Evolutionary conservation across 768 basidiomycete genomes (phyloP).

Genomic region (Naganishia friedmannii): DNA sequence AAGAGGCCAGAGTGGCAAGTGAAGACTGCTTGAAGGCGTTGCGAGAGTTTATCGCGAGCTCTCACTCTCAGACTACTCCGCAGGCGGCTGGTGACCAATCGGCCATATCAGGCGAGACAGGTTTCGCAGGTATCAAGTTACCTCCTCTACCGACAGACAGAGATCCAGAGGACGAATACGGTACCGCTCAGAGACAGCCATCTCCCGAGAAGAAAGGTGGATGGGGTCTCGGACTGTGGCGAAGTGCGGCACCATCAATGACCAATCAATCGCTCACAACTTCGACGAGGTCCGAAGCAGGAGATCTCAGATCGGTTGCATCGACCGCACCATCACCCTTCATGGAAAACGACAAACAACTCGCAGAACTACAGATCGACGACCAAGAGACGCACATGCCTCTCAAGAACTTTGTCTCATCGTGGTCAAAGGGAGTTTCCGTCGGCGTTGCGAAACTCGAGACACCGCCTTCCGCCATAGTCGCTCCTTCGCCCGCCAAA

Average conservation of each 20-base stretch:
- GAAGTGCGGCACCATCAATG: constrained; percentile 12
- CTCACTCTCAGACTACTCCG: background rate
- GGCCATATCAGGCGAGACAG: constrained; percentile 28
- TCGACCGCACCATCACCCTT: constrained; percentile 18
- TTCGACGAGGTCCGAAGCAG: constrained; percentile 36
- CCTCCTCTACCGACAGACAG: constrained; percentile 53
- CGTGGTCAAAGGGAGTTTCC: constrained; percentile 18
- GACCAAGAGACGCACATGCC: background rate
- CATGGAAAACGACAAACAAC: constrained; percentile 3
- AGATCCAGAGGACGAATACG: constrained; percentile 38
- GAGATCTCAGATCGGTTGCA: constrained; percentile 28
- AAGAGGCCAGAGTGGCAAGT: constrained; percentile 81
- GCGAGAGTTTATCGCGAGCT: constrained; percentile 60
- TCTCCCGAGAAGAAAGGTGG: constrained; percentile 30
- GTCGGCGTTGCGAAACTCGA: background rate
- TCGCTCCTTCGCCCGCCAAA: constrained; percentile 1
- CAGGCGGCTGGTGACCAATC: constrained; percentile 27
- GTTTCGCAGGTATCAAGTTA: constrained; percentile 43
- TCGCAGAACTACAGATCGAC: background rate
- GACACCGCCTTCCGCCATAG: constrained; percentile 4
- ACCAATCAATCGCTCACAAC: constrained; percentile 29
- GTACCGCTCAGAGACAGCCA: constrained; percentile 4
- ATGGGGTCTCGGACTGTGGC: constrained; percentile 37
- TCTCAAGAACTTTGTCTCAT: constrained; percentile 4
- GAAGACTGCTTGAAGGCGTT: constrained; percentile 79